These are phyloP conservation scores for Sclerotiophoma versabilis DNA, from an alignment of 2,329 filamentous ascomycete genomes.

Conservation along the genomic window DNA sequence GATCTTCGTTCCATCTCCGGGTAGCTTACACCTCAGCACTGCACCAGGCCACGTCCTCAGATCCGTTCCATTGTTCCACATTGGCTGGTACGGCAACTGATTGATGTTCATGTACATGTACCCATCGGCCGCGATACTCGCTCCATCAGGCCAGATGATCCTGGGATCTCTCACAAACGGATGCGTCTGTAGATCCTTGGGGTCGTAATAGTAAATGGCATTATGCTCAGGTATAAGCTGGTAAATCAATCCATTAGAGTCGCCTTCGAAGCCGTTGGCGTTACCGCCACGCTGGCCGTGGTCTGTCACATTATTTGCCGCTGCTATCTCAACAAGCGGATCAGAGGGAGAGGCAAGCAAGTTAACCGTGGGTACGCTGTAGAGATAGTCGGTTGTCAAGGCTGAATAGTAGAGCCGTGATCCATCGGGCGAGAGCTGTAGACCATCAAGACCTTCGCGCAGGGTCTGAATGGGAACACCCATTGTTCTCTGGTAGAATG, in stretches of 20 bases:
- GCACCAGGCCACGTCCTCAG: slow-evolving; percentile 52
- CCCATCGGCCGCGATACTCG: slow-evolving; percentile 28
- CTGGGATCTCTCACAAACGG: slow-evolving; percentile 56
- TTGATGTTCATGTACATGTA: slow-evolving; percentile 58
- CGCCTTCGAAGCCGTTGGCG: slow-evolving; percentile 60
- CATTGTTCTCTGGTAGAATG: slow-evolving; percentile 50
- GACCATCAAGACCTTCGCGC: slow-evolving; percentile 58
- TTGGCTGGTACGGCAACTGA: slow-evolving; percentile 57
- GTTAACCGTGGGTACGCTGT: slow-evolving; percentile 53
- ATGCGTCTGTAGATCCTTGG: slow-evolving; percentile 51
- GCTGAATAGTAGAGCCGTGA: slow-evolving; percentile 55
- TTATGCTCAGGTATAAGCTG: slow-evolving; percentile 58
- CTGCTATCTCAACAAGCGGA: slow-evolving; percentile 51
- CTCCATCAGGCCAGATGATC: slow-evolving; percentile 59
- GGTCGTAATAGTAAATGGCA: slow-evolving; percentile 52
- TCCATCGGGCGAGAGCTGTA: slow-evolving; percentile 57
- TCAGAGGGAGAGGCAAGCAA: slow-evolving; percentile 52
- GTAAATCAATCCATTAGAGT: slow-evolving; percentile 58
- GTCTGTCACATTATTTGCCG: slow-evolving; percentile 56
- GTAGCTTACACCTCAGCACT: slow-evolving; percentile 55
- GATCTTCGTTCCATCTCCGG: slow-evolving; percentile 50
- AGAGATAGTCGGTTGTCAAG: slow-evolving; percentile 54
- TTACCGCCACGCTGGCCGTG: slow-evolving; percentile 58
- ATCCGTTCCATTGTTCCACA: slow-evolving; percentile 58
- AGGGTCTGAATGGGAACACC: slow-evolving; percentile 46